phyloP scores from a whole-genome alignment of 257 asterid genomes.

The Solanum sejunctum region DNA sequence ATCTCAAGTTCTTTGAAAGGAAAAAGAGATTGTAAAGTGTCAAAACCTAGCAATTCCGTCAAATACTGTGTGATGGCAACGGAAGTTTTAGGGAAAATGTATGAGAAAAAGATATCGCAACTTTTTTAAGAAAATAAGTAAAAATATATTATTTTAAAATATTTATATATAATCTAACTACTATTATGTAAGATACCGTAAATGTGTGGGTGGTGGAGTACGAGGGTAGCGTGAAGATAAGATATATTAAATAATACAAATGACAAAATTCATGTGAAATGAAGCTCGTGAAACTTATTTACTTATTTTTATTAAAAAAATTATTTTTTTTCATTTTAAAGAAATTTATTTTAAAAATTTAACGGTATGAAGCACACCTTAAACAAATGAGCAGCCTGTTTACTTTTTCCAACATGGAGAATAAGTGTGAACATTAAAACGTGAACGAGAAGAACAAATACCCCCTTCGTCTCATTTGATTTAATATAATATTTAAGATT shows the following conservation, averaged over 20 bases:
- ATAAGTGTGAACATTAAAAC: background rate
- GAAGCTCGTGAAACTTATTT: background rate
- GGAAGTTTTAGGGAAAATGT: background rate
- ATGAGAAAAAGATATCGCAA: background rate
- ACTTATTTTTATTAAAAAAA: too few species aligned
- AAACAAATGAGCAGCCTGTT: background rate
- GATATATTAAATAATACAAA: background rate
- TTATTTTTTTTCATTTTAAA: too few species aligned
- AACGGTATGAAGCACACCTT: background rate
- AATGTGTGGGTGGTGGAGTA: background rate
- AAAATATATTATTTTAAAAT: too few species aligned
- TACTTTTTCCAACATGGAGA: background rate
- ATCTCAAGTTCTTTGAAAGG: background rate
- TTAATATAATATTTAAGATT: too few species aligned
- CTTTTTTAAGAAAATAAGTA: background rate
- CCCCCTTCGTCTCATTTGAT: too few species aligned
- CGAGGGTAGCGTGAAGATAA: background rate
- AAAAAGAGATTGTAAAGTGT: background rate
- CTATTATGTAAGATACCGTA: too few species aligned
- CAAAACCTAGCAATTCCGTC: background rate
- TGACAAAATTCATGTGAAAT: background rate
- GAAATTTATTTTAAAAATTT: too few species aligned
- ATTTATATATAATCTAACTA: too few species aligned
- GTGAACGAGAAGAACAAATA: background rate
- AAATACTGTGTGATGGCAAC: background rate